phyloP scores from a whole-genome alignment of 2,329 filamentous ascomycete species.

The Phyllosticta capitalensis region DNA sequence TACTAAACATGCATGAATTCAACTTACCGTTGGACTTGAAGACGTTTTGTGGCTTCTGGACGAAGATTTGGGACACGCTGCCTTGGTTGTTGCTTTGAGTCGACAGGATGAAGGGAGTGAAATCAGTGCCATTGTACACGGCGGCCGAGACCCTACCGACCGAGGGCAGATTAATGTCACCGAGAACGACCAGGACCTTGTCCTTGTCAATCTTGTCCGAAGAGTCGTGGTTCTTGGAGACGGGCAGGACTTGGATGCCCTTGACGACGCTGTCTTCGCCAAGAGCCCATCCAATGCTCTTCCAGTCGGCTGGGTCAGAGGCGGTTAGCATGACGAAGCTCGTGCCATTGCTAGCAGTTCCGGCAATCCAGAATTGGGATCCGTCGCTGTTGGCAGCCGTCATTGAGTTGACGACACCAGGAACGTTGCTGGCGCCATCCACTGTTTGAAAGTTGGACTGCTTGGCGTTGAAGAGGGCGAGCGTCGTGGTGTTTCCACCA shows the following conservation, averaged over 20 bases:
- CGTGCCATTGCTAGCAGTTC: conserved; percentile 57
- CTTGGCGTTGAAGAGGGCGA: conserved; percentile 65
- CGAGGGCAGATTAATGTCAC: conserved; percentile 62
- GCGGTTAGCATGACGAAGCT: conserved; percentile 62
- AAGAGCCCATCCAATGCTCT: conserved; percentile 53
- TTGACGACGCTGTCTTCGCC: conserved; percentile 58
- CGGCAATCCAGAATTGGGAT: conserved; percentile 73
- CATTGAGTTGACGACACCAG: conserved; percentile 70
- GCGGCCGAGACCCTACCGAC: conserved; percentile 80
- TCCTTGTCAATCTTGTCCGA: conserved; percentile 55
- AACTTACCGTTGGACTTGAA: conserved; percentile 56
- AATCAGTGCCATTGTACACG: conserved; percentile 72
- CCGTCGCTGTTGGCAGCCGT: conserved; percentile 63
- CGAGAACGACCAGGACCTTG: conserved; percentile 74
- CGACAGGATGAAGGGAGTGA: conserved; percentile 70
- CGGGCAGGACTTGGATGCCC: conserved; percentile 70
- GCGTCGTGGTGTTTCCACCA: conserved; percentile 53
- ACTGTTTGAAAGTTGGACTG: conserved; percentile 57
- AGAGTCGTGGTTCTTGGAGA: conserved; percentile 57
- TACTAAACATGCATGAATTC: neutral
- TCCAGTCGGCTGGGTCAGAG: conserved; percentile 66
- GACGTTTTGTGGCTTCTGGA: conserved; percentile 64
- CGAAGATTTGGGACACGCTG: conserved; percentile 73
- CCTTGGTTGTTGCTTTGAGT: conserved; percentile 56
- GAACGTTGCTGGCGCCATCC: conserved; percentile 54